These are phyloP conservation scores for Psidium guajava DNA, from an alignment of 345 rosid species.

Conservation along the genomic window DNA sequence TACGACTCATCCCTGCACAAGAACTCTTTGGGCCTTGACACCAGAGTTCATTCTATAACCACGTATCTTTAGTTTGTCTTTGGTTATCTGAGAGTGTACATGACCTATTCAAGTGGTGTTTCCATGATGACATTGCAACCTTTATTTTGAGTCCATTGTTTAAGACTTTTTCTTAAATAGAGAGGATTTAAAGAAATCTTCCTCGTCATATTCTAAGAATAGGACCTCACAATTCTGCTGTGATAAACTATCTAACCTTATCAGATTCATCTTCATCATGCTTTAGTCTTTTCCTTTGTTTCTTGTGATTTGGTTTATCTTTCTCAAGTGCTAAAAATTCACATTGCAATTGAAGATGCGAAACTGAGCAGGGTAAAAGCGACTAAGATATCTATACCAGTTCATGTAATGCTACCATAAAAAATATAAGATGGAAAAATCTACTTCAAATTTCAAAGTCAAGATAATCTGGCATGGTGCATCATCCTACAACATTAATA, in stretches of 20 bases:
- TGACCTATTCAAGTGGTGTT: too few relatives aligned
- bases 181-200: background rate
- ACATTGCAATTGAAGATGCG: background rate
- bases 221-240: background rate
- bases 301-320: background rate
- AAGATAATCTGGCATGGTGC: background rate
- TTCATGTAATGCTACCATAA: background rate
- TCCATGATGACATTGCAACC: too few relatives aligned
- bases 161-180: background rate
- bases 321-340: background rate
- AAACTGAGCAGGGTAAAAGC: background rate
- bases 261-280: too few relatives aligned
- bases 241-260: background rate
- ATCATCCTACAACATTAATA: background rate
- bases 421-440: background rate
- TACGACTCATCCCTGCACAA: too few relatives aligned
- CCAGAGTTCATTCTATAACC: too few relatives aligned
- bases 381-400: background rate
- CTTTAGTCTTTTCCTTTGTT: too few relatives aligned
- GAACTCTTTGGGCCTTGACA: too few relatives aligned
- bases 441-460: background rate
- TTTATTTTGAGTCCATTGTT: background rate
- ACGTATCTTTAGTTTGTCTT: too few relatives aligned
- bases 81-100: too few relatives aligned
- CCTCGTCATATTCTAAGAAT: background rate